phyloP scores from a whole-genome alignment of 768 basidiomycete species.

The Pholiota microspora region DNA sequence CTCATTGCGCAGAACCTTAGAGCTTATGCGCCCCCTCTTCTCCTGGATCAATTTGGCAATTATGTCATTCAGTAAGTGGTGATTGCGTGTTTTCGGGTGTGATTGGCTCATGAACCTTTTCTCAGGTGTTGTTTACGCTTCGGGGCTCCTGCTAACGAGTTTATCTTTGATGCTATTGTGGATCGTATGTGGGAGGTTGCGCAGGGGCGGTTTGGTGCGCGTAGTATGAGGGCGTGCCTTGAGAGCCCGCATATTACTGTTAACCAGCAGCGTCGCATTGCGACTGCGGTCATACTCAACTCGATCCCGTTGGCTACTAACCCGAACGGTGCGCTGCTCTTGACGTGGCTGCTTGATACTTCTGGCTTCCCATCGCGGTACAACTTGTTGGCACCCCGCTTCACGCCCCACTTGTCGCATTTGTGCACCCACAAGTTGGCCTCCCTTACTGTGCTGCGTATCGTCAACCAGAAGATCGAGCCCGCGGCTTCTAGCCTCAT shows the following conservation, averaged over 20 bases:
- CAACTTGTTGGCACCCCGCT: conserved; percentile 89
- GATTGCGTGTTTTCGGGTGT: too few species aligned
- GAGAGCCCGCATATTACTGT: conserved; percentile 86
- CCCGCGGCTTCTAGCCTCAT: conserved; percentile 84
- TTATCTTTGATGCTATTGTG: conserved; percentile 96
- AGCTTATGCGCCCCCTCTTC: conserved; percentile 89
- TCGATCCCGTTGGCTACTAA: conserved; percentile 97
- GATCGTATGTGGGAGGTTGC: conserved; percentile 99
- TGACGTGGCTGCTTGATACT: conserved; percentile 96
- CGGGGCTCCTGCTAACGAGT: conserved; percentile 85
- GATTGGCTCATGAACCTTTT: too few species aligned
- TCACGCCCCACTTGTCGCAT: conserved; percentile 95
- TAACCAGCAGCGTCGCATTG: conserved; percentile 93
- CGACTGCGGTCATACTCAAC: conserved; percentile 92
- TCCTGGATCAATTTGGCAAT: conserved; percentile 92
- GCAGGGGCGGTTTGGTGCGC: conserved; percentile 95
- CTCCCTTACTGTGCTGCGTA: conserved; percentile 89
- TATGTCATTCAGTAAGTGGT: conserved; percentile 83
- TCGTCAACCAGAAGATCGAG: conserved; percentile 96
- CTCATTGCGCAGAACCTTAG: conserved; percentile 84
- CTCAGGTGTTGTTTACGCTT: conserved; percentile 93
- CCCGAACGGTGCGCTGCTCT: conserved; percentile 91
- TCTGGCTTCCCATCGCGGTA: conserved; percentile 96
- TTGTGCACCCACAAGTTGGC: conserved; percentile 98
- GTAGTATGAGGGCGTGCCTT: conserved; percentile 95